Evolutionary conservation across 1,284 basidiomycete genomes (phyloP).

Genomic region (Erythrobasidium hasegawianum): DNA sequence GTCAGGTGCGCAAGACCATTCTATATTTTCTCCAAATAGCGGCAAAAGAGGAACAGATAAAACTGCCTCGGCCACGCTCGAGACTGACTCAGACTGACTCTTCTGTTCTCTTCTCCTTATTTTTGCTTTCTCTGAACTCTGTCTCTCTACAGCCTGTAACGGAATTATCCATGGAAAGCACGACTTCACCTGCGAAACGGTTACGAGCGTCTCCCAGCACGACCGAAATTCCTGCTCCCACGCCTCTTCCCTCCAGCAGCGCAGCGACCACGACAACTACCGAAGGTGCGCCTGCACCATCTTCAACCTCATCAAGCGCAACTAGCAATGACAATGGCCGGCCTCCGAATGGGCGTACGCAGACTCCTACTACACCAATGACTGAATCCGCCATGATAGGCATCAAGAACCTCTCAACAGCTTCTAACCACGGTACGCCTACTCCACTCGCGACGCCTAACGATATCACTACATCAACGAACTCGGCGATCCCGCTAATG

Average conservation of each 20-base stretch:
- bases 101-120: neutral
- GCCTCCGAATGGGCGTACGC: neutral
- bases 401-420: constrained; percentile 20
- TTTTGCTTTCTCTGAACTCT: neutral
- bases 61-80: neutral
- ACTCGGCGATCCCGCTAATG: no score
- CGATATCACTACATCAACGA: neutral
- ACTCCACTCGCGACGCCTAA: neutral
- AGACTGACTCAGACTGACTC: neutral
- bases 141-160: neutral
- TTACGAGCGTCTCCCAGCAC: constrained; percentile 16
- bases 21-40: neutral
- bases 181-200: constrained; percentile 25
- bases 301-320: constrained; percentile 1
- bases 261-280: neutral
- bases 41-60: neutral
- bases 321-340: constrained; percentile 5
- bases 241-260: constrained; percentile 6
- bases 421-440: constrained; percentile 5
- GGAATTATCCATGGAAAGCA: neutral
- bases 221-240: constrained; percentile 16
- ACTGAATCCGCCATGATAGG: constrained; percentile 26
- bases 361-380: constrained; percentile 20
- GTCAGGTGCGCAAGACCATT: constrained; percentile 13
- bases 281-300: constrained; percentile 2